Percentiles rank a stretch among this genome's conserved stretches.
Conservation (phyloP, 176 grass and related monocot genomes). For the Zoysia pacifica region DNA sequence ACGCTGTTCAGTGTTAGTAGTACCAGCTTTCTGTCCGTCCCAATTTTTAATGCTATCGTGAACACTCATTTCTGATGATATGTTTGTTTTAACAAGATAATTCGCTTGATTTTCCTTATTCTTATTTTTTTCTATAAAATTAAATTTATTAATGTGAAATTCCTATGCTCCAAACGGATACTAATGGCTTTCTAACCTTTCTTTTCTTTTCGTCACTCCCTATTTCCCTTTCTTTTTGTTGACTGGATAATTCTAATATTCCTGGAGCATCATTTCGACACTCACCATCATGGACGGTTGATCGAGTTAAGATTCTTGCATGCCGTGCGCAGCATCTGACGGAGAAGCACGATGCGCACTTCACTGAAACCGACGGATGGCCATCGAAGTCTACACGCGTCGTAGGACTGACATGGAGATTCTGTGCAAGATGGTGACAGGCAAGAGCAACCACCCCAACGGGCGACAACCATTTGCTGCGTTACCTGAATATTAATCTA, state of each 20-base stretch:
- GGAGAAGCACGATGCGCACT: background rate
- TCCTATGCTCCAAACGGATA: no score
- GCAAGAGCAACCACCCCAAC: background rate
- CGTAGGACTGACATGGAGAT: conserved; percentile 49
- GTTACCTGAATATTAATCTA: background rate
- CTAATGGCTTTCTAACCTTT: no score
- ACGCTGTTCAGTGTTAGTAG: background rate
- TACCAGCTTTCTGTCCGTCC: background rate
- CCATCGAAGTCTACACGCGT: conserved; percentile 38
- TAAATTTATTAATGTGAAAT: no score
- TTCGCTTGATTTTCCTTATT: background rate
- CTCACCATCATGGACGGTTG: no score
- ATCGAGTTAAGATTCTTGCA: background rate
- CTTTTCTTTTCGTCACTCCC: background rate
- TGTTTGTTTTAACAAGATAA: background rate
- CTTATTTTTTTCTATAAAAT: no score
- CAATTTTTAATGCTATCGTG: conserved; percentile 5
- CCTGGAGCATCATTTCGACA: background rate
- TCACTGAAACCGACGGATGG: no score
- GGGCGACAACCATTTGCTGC: conserved; percentile 31
- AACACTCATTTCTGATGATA: background rate
- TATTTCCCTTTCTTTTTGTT: background rate
- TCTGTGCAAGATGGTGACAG: conserved; percentile 5
- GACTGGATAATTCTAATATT: background rate
- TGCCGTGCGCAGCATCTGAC: background rate